Evolutionary conservation across 306 rosid genomes (phyloP), one percentile per base, ranked within the genome.

Genomic region (Lithocarpus polystachyus): DNA sequence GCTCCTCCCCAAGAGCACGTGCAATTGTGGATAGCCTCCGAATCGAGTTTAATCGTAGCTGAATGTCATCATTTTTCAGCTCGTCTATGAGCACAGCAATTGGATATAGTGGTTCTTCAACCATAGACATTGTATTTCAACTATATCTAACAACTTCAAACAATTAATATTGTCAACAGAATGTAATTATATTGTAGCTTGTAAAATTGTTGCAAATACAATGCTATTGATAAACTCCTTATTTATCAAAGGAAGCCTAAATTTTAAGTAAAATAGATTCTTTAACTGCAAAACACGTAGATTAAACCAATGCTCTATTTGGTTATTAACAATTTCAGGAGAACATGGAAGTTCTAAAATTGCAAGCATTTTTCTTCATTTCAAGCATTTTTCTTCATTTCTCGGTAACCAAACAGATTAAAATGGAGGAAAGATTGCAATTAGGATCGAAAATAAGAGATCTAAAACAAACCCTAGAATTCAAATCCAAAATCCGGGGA

Each of bases 1-100:
- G 86, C 83, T 94, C 99, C 87, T 94, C 99, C 59, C 99, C 98
- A 59, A 94, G 97, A 7, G 99, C 99, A 3, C 99, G 97, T 0
- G 99, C 98, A 81, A 94, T 94, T 5, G 98, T 94, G 1, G 99
- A 94, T n/a, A 92, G 94, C 87, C 92, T 88, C 28, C 97, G 98
- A 80, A 94, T 94, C 3, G 99, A 94, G 89, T 92, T 94, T 85
- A 94, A 52, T 68, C 99, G 87, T 40, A 94, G 91, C 84, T 92
- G 97, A 74, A 94, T 94, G 83, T 94, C 99, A 13, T 94, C 97
- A 82, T 92, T 94, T 83, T 94, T 94, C 70, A 94, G 88, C 94
- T 94, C 99, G 2, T 94, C 98, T 74, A 94, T 92, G 60, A 94
- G 97, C 64, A 94, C 95, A 6, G 98, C 98, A 81, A 94, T 92